Evolutionary conservation across 805 yeast species (phyloP).

Genomic region (Hanseniaspora nectarophila): DNA sequence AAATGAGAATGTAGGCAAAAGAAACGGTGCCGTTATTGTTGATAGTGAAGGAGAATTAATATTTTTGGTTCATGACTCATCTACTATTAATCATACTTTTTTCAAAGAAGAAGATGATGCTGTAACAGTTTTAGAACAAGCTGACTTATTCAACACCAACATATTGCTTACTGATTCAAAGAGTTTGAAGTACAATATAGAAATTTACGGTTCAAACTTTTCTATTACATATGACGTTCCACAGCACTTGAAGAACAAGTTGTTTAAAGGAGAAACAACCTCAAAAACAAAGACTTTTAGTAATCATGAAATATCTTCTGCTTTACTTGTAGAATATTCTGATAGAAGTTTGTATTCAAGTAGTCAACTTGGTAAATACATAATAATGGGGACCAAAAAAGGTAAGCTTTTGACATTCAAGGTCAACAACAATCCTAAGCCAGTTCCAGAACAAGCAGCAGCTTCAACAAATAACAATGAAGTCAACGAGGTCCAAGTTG

Average conservation of each 20-base stretch:
- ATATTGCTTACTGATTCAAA: slow-evolving; percentile 3
- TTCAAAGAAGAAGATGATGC: not conserved
- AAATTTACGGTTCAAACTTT: not conserved
- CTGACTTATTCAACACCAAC: not conserved
- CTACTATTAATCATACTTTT: not conserved
- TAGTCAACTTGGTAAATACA: slow-evolving; percentile 8
- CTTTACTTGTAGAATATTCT: slow-evolving; percentile 4
- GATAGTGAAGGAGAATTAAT: not conserved
- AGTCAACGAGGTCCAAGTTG: not conserved
- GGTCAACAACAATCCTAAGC: slow-evolving; percentile 9
- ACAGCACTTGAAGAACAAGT: slow-evolving; percentile 1
- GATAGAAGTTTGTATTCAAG: not conserved
- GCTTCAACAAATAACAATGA: too few relatives aligned
- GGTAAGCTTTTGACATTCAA: slow-evolving; percentile 2
- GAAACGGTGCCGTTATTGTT: not conserved
- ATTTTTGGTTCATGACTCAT: not conserved
- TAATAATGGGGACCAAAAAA: not conserved
- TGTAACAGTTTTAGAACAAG: not conserved
- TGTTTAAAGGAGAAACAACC: not conserved
- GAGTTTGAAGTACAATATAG: not conserved
- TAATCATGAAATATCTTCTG: not conserved
- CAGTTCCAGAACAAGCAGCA: not conserved
- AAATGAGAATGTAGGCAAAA: not conserved
- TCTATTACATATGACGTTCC: slow-evolving; percentile 5
- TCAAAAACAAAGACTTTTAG: not conserved